Conservation (phyloP, 768 basidiomycete species). For the Pholiota molesta region DNA sequence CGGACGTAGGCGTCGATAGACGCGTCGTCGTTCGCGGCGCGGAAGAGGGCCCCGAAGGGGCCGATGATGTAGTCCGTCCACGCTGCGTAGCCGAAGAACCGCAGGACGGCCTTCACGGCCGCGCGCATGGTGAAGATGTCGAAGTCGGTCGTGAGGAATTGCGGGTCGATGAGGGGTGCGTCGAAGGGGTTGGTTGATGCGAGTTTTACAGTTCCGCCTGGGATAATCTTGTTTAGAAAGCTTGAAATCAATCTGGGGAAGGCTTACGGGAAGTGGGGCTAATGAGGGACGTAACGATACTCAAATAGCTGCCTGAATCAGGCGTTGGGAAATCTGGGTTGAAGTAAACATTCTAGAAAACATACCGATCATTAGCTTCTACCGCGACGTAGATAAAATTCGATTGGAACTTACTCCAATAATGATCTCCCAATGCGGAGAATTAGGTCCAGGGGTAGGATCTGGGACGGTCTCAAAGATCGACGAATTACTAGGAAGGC, state of each 20-base stretch:
- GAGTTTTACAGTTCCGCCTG: conserved; percentile 42
- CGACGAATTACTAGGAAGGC: conserved; percentile 27
- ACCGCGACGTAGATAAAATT: conserved; percentile 30
- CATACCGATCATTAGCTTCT: conserved; percentile 26
- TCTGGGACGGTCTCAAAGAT: conserved; percentile 27
- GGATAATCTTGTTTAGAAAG: not conserved
- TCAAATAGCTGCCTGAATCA: conserved; percentile 32
- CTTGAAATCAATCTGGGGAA: not conserved
- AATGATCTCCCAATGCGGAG: conserved; percentile 36
- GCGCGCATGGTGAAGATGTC: conserved; percentile 7
- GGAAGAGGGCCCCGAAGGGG: not conserved
- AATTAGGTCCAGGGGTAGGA: conserved; percentile 31
- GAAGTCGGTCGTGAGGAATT: conserved; percentile 8
- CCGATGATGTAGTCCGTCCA: conserved; percentile 2
- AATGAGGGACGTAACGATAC: conserved; percentile 26
- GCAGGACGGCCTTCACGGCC: not conserved
- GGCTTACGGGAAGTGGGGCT: conserved; percentile 38
- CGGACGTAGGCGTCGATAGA: conserved; percentile 18
- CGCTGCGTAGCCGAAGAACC: not conserved
- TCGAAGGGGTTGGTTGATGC: conserved; percentile 48
- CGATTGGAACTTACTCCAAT: conserved; percentile 20
- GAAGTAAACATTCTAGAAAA: conserved; percentile 3
- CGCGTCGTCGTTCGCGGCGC: conserved; percentile 9
- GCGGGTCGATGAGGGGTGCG: conserved; percentile 5
- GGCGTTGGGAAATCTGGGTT: conserved; percentile 17